phyloP scores from a whole-genome alignment of 768 basidiomycete species.

The Exidia glandulosa region DNA sequence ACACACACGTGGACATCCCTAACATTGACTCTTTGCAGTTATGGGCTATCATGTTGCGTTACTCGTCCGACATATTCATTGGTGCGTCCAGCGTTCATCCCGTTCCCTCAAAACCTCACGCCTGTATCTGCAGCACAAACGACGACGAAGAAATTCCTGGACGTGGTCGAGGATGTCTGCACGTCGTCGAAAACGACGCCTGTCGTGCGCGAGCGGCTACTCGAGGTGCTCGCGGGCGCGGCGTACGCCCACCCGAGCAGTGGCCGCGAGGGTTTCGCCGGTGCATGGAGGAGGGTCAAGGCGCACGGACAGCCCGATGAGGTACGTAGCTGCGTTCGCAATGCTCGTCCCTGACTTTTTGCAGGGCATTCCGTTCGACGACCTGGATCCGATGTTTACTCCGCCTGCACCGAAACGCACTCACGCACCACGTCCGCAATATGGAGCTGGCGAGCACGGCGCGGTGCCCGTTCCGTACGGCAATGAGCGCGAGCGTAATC shows the following conservation, averaged over 20 bases:
- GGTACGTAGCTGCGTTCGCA: constrained; percentile 25
- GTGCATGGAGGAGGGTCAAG: constrained; percentile 73
- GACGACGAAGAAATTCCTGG: constrained; percentile 64
- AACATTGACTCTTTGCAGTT: too few species aligned
- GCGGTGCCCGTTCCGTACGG: constrained; percentile 12
- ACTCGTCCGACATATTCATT: constrained; percentile 63
- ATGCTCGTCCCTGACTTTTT: background rate
- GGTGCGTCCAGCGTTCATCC: constrained; percentile 15
- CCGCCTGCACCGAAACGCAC: constrained; percentile 28
- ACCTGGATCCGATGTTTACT: constrained; percentile 69
- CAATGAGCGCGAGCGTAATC: constrained; percentile 2
- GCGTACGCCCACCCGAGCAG: constrained; percentile 39
- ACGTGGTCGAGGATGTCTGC: constrained; percentile 69
- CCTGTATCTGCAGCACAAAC: constrained; percentile 32
- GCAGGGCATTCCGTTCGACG: constrained; percentile 71
- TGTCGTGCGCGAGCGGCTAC: constrained; percentile 67
- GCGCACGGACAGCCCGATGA: constrained; percentile 71
- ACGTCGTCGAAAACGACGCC: constrained; percentile 53
- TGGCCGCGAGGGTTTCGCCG: constrained; percentile 46
- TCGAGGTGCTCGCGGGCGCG: constrained; percentile 75
- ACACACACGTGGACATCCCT: too few species aligned
- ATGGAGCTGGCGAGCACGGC: constrained; percentile 10
- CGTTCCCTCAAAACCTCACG: background rate
- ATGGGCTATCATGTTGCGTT: constrained; percentile 85
- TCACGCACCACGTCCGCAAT: constrained; percentile 10